Percentiles rank a stretch among this genome's conserved stretches.
phyloP scores from a whole-genome alignment of 1,284 basidiomycete genomes.

The Exobasidium cylindrosporum region DNA sequence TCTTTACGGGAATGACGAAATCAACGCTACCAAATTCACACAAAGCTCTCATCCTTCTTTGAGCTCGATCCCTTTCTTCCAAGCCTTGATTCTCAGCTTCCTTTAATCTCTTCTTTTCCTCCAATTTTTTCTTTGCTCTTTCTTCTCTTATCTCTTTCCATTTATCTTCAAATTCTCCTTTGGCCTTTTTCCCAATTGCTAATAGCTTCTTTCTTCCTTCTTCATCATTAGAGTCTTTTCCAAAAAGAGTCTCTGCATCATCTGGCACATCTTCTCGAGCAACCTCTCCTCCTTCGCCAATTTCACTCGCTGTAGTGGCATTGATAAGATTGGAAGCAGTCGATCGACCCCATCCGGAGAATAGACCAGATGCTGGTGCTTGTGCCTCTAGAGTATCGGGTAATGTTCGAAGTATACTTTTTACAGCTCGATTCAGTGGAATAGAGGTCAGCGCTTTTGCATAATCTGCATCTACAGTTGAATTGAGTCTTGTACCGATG shows the following conservation, averaged over 20 bases:
- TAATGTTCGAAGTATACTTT: not conserved
- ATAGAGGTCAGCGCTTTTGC: not conserved
- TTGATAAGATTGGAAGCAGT: not conserved
- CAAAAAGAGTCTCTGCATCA: not conserved
- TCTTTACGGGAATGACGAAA: slow-evolving; percentile 36
- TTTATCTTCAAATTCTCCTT: not conserved
- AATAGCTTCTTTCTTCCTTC: not conserved
- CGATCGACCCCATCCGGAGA: not conserved
- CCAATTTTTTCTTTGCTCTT: not conserved
- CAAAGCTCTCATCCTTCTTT: slow-evolving; percentile 7
- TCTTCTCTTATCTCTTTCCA: not conserved
- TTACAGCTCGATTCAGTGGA: not conserved
- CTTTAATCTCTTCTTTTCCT: not conserved
- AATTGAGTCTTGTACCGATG: slow-evolving; percentile 57
- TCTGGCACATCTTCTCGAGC: slow-evolving; percentile 3
- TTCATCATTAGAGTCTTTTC: not conserved
- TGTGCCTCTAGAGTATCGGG: not conserved
- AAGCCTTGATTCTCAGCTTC: slow-evolving; percentile 1
- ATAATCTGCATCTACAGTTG: slow-evolving; percentile 49
- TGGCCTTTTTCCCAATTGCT: not conserved
- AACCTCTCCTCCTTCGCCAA: not conserved
- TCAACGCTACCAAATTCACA: slow-evolving; percentile 28
- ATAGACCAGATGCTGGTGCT: not conserved
- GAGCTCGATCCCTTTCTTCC: slow-evolving; percentile 4
- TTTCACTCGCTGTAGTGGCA: not conserved